Percentiles rank a stretch among this genome's conserved stretches.
These are phyloP conservation scores for Typha latifolia DNA, from an alignment of 176 grass and related monocot species.

Conservation along the genomic window DNA sequence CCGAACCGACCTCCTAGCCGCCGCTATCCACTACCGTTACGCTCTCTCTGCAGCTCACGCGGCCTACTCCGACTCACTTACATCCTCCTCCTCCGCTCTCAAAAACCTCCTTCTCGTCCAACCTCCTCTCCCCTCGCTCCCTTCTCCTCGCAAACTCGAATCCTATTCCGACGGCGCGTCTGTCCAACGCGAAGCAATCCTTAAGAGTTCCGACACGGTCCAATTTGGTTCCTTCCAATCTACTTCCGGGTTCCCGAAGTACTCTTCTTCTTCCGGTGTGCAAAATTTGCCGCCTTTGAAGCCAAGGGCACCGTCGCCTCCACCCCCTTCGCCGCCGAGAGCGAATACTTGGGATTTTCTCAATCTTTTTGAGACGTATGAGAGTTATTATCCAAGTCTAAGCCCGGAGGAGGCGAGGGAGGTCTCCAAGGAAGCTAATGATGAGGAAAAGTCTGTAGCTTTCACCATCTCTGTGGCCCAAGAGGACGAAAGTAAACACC, in stretches of 20 bases:
- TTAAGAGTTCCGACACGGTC: slow-evolving; percentile 24
- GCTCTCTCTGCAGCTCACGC: no score
- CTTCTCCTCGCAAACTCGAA: no score
- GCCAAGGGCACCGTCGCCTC: slow-evolving; percentile 1
- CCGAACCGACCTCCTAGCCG: no score
- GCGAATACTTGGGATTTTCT: slow-evolving; percentile 75
- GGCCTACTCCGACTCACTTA: no score
- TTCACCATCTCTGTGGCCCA: neutral
- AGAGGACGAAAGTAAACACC: neutral
- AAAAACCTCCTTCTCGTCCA: no score
- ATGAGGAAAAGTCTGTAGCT: slow-evolving; percentile 2
- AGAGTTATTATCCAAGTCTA: slow-evolving; percentile 51
- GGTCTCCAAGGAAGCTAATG: slow-evolving; percentile 37
- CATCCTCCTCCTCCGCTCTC: no score
- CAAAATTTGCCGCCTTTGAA: slow-evolving; percentile 3
- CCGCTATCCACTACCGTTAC: no score
- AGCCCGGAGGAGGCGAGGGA: slow-evolving; percentile 73
- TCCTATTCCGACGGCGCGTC: slow-evolving; percentile 22
- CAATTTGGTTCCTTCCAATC: slow-evolving; percentile 29
- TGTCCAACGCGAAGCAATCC: slow-evolving; percentile 35
- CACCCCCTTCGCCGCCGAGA: slow-evolving; percentile 55
- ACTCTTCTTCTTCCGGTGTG: neutral
- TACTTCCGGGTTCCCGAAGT: no score
- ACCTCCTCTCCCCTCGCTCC: no score
- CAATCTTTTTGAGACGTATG: slow-evolving; percentile 59